Evolutionary conservation across 208 protist genomes (phyloP), one percentile per base, ranked within the genome.

Genomic region (Trypanosoma boissoni): DNA sequence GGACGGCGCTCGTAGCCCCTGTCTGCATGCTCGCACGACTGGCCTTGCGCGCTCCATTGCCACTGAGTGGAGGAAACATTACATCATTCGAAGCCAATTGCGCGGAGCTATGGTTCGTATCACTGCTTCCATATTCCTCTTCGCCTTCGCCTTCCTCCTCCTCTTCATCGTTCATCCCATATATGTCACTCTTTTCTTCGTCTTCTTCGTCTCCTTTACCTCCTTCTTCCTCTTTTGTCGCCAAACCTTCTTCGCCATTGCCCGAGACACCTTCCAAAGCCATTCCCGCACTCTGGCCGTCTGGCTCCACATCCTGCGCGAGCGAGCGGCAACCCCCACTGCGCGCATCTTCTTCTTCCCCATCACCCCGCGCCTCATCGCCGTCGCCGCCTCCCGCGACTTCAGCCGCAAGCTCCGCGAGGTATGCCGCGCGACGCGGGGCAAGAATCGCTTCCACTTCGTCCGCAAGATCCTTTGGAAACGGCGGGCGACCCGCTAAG

Each of bases 401-500:
- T n/a, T n/a, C n/a, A n/a, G n/a, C n/a, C n/a, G n/a, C n/a, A n/a
- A n/a, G 55, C 55, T 68, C 50, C 32, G 45, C 50, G 21, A 77
- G 20, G 59, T 76, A 83, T 10, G 24, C 66, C 1, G 23, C 48
- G 16, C 72, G 72, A 5, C 76, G 49, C 29, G 64, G 64, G 8
- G 32, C 53, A 23, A 83, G 46, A 24, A 72, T 51, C 5, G 23
- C 50, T 29, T 72, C 68, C 9, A 78, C 42, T 37, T 76, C 59
- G 18, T 49, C 18, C 12, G 68, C 50, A 7, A 78, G 65, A 46
- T 58, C 55, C 0, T 45, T 48, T 26, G 70, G 58, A 45, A 77
- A 74, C 5, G 68, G 68, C n/a, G 24, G 26, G 29, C 68, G 56
- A 1, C 77, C 77, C 7, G 68, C 63, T n/a, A 83, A 57, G 53